Conservation (phyloP, 805 yeast genomes). For the Maudiozyma saulgeensis region DNA sequence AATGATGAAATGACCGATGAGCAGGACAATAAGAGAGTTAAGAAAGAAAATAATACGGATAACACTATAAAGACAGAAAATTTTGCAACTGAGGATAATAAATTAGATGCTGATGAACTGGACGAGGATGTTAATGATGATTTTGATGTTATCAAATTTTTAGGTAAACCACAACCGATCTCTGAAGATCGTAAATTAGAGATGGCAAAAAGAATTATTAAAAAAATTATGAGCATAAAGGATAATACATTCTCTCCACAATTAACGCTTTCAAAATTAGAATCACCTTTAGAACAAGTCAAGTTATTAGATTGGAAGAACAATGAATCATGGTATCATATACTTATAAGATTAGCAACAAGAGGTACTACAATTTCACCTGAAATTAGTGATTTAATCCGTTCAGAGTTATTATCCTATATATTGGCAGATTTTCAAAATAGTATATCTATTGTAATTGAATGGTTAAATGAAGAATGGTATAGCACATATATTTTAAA, state of each 20-base stretch:
- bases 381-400: slow-evolving; percentile 49
- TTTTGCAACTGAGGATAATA: slow-evolving; percentile 1
- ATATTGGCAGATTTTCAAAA: slow-evolving; percentile 63
- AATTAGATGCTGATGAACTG: slow-evolving; percentile 13
- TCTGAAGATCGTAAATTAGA: slow-evolving; percentile 45
- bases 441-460: slow-evolving; percentile 66
- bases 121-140: slow-evolving; percentile 24
- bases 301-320: slow-evolving; percentile 45
- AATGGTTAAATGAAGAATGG: slow-evolving; percentile 97
- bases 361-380: slow-evolving; percentile 52
- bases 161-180: slow-evolving; percentile 38
- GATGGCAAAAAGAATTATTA: slow-evolving; percentile 33
- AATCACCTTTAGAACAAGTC: slow-evolving; percentile 15
- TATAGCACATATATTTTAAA: slow-evolving; percentile 36
- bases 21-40: slow-evolving; percentile 7
- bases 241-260: not conserved
- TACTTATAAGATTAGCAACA: slow-evolving; percentile 70
- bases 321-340: slow-evolving; percentile 64
- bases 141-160: slow-evolving; percentile 11
- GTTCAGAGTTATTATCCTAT: slow-evolving; percentile 63
- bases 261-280: not conserved
- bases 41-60: slow-evolving; percentile 4
- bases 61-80: slow-evolving; percentile 1
- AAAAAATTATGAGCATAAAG: slow-evolving; percentile 5
- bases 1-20: slow-evolving; percentile 9